Percentiles rank a stretch among this genome's conserved stretches.
Conservation (phyloP, 2,329 filamentous ascomycete species). For the Aureobasidium sp. region DNA sequence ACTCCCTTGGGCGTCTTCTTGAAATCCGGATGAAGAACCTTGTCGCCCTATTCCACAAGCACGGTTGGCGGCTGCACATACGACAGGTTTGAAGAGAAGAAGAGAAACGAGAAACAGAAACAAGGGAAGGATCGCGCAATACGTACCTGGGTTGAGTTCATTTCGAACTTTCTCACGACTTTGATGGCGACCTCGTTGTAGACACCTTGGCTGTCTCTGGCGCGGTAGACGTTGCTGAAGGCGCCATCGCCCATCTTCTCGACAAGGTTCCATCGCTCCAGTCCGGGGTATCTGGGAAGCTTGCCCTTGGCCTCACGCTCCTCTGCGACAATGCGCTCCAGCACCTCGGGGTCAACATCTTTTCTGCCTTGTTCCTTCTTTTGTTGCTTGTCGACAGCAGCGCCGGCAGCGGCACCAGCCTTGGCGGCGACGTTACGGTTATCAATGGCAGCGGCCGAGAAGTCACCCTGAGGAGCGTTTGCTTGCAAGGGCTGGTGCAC, state of each 20-base stretch:
- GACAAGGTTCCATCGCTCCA: conserved; percentile 77
- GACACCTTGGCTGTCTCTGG: conserved; percentile 65
- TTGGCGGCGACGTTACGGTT: conserved; percentile 61
- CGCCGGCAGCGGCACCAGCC: conserved; percentile 58
- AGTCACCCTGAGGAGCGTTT: conserved; percentile 48
- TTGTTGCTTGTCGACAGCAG: conserved; percentile 57
- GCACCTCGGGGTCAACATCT: conserved; percentile 55
- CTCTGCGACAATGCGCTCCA: conserved; percentile 83
- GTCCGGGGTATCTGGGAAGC: conserved; percentile 75
- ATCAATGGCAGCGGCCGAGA: conserved; percentile 55
- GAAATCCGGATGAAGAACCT: conserved; percentile 92
- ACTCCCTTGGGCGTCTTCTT: conserved; percentile 84
- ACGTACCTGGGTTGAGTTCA: conserved; percentile 92
- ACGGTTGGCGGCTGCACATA: conserved; percentile 42
- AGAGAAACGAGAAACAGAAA: conserved; percentile 30
- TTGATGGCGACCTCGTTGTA: conserved; percentile 89
- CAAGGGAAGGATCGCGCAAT: conserved; percentile 25
- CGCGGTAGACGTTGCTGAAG: conserved; percentile 97
- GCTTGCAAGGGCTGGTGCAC: conserved; percentile 48
- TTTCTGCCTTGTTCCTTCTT: conserved; percentile 41
- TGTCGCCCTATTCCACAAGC: conserved; percentile 64
- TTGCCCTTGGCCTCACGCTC: conserved; percentile 81
- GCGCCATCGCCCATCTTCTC: conserved; percentile 99
- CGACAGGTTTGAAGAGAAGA: conserved; percentile 22
- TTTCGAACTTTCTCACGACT: conserved; percentile 96